These are phyloP conservation scores for Salix brachista DNA, from an alignment of 345 rosid species.

Conservation along the genomic window DNA sequence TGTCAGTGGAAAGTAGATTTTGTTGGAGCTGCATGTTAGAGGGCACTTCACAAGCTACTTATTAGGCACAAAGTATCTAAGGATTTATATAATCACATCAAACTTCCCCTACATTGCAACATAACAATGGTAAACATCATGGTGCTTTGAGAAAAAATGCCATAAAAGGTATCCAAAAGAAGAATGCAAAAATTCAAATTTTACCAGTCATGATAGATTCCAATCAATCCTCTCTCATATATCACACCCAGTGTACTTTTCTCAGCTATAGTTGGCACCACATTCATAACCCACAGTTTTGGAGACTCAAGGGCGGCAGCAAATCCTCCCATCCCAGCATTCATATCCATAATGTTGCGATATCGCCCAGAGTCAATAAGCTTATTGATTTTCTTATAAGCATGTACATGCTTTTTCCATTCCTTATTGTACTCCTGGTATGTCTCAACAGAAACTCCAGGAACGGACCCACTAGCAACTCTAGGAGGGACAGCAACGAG, in stretches of 20 bases:
- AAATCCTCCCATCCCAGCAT: conserved; percentile 94
- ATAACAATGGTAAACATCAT: not conserved
- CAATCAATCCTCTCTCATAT: conserved; percentile 84
- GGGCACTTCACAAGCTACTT: not conserved
- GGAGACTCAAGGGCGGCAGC: conserved; percentile 78
- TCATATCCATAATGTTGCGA: conserved; percentile 98
- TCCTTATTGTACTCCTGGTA: conserved; percentile 65
- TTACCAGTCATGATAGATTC: conserved; percentile 98
- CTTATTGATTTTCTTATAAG: conserved; percentile 77
- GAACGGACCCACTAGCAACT: conserved; percentile 75
- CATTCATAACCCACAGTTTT: conserved; percentile 97
- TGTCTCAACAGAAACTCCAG: conserved; percentile 77
- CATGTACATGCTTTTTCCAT: conserved; percentile 87
- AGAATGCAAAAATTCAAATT: conserved; percentile 9
- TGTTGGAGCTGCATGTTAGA: not conserved
- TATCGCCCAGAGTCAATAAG: conserved; percentile 78
- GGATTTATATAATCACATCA: not conserved
- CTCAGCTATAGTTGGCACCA: conserved; percentile 83
- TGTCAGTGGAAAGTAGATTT: not conserved
- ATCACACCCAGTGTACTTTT: conserved; percentile 73
- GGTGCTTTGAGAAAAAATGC: not conserved
- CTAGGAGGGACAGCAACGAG: conserved; percentile 79
- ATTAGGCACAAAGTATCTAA: not conserved
- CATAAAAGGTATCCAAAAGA: not conserved
- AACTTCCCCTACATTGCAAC: not conserved